phyloP scores from a whole-genome alignment of 192 early-diverging fungal genomes.

The Linnemannia schmuckeri region DNA sequence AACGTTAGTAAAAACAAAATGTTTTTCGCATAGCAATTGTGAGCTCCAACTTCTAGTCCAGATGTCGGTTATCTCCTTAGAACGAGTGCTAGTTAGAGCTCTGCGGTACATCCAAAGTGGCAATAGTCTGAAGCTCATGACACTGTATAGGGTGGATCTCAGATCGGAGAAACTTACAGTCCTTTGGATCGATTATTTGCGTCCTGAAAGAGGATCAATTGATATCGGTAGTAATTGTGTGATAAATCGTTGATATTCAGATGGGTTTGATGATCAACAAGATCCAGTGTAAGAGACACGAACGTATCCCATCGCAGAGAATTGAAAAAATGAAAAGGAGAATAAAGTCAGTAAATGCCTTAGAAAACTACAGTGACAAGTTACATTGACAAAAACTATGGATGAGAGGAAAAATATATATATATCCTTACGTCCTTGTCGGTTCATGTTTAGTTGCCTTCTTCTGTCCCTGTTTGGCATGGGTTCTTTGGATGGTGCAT shows the following conservation, averaged over 20 bases:
- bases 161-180: slow-evolving; percentile 29
- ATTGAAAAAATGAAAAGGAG: not conserved
- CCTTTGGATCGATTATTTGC: slow-evolving; percentile 39
- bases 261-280: not conserved
- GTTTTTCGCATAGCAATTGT: slow-evolving; percentile 11
- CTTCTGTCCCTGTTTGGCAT: slow-evolving; percentile 36
- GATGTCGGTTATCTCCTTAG: not conserved
- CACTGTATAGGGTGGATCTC: not conserved
- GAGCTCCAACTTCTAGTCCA: not conserved
- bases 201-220: slow-evolving; percentile 8
- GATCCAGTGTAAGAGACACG: not conserved
- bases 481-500: slow-evolving; percentile 42
- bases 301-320: not conserved
- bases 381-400: not conserved
- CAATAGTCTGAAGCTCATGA: not conserved
- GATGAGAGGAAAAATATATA: not conserved
- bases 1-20: not conserved
- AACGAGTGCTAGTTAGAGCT: not conserved
- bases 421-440: slow-evolving; percentile 37
- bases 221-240: not conserved
- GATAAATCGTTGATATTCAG: not conserved
- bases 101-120: not conserved
- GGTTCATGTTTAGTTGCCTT: slow-evolving; percentile 41
- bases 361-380: not conserved
- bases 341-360: not conserved